Conservation (phyloP, 1,284 basidiomycete species). For the Ganoderma lingzhi region DNA sequence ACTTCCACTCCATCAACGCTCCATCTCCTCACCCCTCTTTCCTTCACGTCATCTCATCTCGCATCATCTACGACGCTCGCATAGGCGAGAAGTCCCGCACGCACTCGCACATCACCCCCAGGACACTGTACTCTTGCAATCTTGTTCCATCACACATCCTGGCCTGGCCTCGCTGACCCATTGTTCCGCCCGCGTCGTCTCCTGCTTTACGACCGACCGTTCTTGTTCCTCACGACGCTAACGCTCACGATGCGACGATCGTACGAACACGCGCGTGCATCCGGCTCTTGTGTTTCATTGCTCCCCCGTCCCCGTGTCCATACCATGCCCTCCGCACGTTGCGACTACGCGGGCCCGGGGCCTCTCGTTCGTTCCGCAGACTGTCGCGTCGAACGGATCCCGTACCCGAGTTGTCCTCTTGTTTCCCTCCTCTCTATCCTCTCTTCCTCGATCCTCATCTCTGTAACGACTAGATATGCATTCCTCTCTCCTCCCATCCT, state of each 20-base stretch:
- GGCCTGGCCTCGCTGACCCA: conserved; percentile 14
- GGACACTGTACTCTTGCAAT: conserved; percentile 33
- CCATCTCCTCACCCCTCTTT: conserved; percentile 5
- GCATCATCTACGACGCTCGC: conserved; percentile 25
- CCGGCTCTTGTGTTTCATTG: conserved; percentile 19
- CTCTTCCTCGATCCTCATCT: conserved; percentile 34
- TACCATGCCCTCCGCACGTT: background rate
- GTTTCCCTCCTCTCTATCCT: conserved; percentile 34
- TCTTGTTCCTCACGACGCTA: conserved; percentile 19
- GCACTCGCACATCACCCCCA: conserved; percentile 26
- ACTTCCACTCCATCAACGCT: conserved; percentile 7
- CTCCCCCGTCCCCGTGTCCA: conserved; percentile 9
- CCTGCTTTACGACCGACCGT: conserved; percentile 14
- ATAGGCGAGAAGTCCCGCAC: conserved; percentile 30
- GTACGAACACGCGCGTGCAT: conserved; percentile 20
- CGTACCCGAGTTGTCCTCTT: conserved; percentile 23
- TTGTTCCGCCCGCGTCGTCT: conserved; percentile 19
- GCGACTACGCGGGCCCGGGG: conserved; percentile 21
- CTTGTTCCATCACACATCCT: conserved; percentile 28
- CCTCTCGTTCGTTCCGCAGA: conserved; percentile 25
- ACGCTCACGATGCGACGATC: conserved; percentile 27
- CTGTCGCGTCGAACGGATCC: conserved; percentile 15
- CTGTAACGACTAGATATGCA: conserved; percentile 79
- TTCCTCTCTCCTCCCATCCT: conserved; percentile 37
- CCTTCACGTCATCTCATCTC: conserved; percentile 7